Percentiles rank a stretch among this genome's conserved stretches.
These are phyloP conservation scores for Spathaspora sp. DNA, from an alignment of 805 yeast species.

Conservation along the genomic window DNA sequence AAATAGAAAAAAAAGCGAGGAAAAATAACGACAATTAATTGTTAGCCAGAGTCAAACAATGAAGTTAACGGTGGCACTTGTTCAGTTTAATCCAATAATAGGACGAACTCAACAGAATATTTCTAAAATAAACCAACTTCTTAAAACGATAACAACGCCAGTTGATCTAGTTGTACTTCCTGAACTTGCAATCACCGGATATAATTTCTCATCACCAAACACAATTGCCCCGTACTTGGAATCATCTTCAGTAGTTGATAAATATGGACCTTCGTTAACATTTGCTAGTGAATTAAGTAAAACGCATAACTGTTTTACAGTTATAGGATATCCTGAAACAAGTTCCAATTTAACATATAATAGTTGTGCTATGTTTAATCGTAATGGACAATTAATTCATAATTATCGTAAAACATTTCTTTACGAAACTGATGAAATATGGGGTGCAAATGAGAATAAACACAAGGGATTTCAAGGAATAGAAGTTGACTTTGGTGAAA, in stretches of 20 bases:
- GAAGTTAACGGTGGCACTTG: slow-evolving; percentile 55
- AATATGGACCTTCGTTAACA: slow-evolving; percentile 43
- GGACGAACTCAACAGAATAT: slow-evolving; percentile 58
- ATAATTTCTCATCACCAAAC: slow-evolving; percentile 51
- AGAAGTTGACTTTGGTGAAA: slow-evolving; percentile 25
- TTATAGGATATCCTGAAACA: slow-evolving; percentile 81
- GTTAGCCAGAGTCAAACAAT: slow-evolving; percentile 18
- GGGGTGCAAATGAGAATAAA: slow-evolving; percentile 77
- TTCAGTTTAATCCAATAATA: slow-evolving; percentile 65
- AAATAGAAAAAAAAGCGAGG: background rate
- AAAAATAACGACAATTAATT: background rate
- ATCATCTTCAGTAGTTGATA: slow-evolving; percentile 12
- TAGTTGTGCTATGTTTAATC: slow-evolving; percentile 63
- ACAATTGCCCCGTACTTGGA: slow-evolving; percentile 62
- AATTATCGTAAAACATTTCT: slow-evolving; percentile 76
- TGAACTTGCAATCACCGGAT: slow-evolving; percentile 82
- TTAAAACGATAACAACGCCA: slow-evolving; percentile 20
- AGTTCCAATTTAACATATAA: slow-evolving; percentile 43
- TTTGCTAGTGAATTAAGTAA: slow-evolving; percentile 57
- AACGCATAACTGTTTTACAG: slow-evolving; percentile 55
- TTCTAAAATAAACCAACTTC: slow-evolving; percentile 39
- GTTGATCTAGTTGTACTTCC: slow-evolving; percentile 78
- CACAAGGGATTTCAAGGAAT: slow-evolving; percentile 50
- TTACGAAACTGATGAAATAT: slow-evolving; percentile 72
- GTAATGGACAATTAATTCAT: slow-evolving; percentile 53